Evolutionary conservation across 176 grass and related monocot species (phyloP), one percentile per base, ranked within the genome.

Genomic region (Aegilops bicornis): DNA sequence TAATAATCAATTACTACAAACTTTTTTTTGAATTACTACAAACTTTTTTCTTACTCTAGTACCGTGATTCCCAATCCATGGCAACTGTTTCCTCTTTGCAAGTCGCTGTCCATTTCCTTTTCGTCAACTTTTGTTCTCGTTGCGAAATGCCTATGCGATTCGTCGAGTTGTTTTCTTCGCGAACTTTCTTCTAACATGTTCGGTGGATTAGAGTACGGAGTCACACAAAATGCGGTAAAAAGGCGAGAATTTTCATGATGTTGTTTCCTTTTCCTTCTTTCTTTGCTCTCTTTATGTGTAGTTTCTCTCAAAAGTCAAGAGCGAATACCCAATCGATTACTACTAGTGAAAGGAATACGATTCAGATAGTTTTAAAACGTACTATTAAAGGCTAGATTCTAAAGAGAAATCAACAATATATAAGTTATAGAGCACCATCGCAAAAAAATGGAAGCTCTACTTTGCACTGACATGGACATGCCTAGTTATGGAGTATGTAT

Each of bases 51-150:
- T 42, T 42, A 42, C 40, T 10, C 40, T 42, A 42, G 40, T 42
- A 36, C 24, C 54, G 19, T 45, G 61, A 58, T 83, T 79, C 50
- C 4, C 16, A 54, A 54, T 54, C 50, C 50, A 52, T 7, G 45
- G 45, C 3, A 47, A 47, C 43, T 36, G 12, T 82, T 50, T 72
- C 36, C 77, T 47, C 81, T 83, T 82, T 86, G 64, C 22, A 47
- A 87, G 78, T 79, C 83, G 73, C 31, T 70, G 29, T 81, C 80
- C 36, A 14, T 15, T 33, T 80, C 54, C 7, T 73, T 74, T 43
- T 20, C 32, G 6, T 27, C 62, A 54, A 70, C 30, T 36, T 35
- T 30, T 76, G 27, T 65, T 85, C 29, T 12, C 64, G 14, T 77
- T 66, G 60, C 61, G 30, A 19, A 33, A 80, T 45, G 61, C 22